Percentiles rank a stretch among this genome's conserved stretches.
Conservation (phyloP, 257 asterid genomes). For the Leptodermis oblonga region DNA sequence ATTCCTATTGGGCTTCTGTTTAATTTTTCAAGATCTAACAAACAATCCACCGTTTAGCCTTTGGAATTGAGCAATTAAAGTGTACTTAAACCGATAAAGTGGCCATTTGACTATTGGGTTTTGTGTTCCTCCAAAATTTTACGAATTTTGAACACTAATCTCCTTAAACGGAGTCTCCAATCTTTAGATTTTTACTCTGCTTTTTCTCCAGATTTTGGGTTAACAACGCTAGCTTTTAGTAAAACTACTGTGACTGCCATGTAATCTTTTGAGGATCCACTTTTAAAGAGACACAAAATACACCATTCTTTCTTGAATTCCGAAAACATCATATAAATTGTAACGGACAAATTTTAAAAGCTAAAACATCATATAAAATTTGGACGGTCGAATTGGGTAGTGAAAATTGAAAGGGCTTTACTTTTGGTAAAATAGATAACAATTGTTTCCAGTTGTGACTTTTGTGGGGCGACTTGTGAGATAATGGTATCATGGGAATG, state of each 20-base stretch:
- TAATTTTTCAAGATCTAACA: not conserved
- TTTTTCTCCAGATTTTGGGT: no score
- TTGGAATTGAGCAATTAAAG: not conserved
- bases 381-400: no score
- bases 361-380: no score
- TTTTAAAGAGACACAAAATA: no score
- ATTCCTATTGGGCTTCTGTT: not conserved
- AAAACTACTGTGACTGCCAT: no score
- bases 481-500: not conserved
- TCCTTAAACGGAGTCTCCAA: not conserved
- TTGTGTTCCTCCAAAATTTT: not conserved
- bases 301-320: no score
- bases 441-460: not conserved
- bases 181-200: no score
- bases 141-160: not conserved
- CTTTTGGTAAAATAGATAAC: not conserved
- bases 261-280: no score
- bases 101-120: not conserved
- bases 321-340: no score
- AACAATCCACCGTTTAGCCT: not conserved
- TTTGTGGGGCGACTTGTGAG: not conserved
- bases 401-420: not conserved
- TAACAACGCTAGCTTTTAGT: no score
- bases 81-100: slow-evolving; percentile 1
- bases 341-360: no score